Conservation (phyloP, 345 rosid species). For the Arabidopsis arenosa region DNA sequence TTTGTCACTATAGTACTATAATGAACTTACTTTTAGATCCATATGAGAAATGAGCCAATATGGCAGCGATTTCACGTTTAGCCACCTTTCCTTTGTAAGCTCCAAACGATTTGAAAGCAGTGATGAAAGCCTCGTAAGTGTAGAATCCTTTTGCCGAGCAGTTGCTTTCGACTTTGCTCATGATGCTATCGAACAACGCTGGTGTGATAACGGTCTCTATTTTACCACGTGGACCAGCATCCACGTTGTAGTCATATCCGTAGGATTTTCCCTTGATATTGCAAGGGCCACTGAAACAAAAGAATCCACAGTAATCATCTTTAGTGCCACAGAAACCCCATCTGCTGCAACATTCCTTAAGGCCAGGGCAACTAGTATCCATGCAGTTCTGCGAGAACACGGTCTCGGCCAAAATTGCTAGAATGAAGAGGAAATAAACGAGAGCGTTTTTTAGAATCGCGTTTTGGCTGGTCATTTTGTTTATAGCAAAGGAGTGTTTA, state of each 20-base stretch:
- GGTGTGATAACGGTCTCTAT: slow-evolving; percentile 53
- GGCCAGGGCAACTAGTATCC: slow-evolving; percentile 29
- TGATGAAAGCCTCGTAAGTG: slow-evolving; percentile 43
- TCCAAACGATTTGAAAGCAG: slow-evolving; percentile 37
- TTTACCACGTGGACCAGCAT: slow-evolving; percentile 29
- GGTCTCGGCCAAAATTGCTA: not conserved
- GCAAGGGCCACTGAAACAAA: slow-evolving; percentile 42
- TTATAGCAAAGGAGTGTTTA: not conserved
- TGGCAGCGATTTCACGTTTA: slow-evolving; percentile 59
- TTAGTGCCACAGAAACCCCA: slow-evolving; percentile 35
- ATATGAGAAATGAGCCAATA: slow-evolving; percentile 55
- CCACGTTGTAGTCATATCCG: slow-evolving; percentile 39
- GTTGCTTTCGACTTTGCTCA: slow-evolving; percentile 41
- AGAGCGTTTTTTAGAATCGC: not conserved
- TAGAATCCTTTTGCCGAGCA: slow-evolving; percentile 59
- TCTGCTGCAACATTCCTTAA: slow-evolving; percentile 41
- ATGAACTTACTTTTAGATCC: slow-evolving; percentile 55
- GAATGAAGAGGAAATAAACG: slow-evolving; percentile 1
- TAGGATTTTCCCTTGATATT: slow-evolving; percentile 20
- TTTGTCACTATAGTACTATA: not conserved
- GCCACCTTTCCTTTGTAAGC: slow-evolving; percentile 50
- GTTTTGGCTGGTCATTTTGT: slow-evolving; percentile 24
- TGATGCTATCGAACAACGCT: slow-evolving; percentile 51
- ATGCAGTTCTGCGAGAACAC: slow-evolving; percentile 34
- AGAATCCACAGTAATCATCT: slow-evolving; percentile 27